Evolutionary conservation across 2,329 filamentous ascomycete genomes (phyloP), one percentile per base, ranked within the genome.

Genomic region (Talaromyces funiculosus): DNA sequence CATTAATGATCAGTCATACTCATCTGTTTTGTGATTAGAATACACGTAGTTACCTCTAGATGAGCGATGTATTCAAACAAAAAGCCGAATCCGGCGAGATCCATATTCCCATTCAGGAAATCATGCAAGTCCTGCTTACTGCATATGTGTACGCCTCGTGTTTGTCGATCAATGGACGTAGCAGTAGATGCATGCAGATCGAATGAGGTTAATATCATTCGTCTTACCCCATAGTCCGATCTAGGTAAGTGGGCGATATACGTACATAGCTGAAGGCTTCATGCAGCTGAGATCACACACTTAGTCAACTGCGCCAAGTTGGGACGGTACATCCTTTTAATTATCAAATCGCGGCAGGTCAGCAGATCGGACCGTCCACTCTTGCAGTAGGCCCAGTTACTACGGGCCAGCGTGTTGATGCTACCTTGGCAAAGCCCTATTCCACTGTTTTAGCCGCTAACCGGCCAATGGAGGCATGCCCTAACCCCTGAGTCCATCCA

Each of bases 31-130:
- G n/a, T n/a, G n/a, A n/a, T n/a, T n/a, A n/a, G n/a, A n/a, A n/a
- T n/a, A n/a, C n/a, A n/a, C n/a, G n/a, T n/a, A n/a, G n/a, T n/a
- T n/a, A n/a, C n/a, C n/a, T n/a, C n/a, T n/a, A n/a, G n/a, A n/a
- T 3, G 45, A 51, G 2, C 29, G 26, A 51, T 8, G 45, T 22
- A n/a, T 51, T 35, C 26, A 51, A 51, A 49, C 47, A 51, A 20
- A 51, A 20, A 51, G 29, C 26, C 47, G 47, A 33, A 38, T 57
- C 49, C 55, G 42, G 40, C 31, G 45, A 53, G 33, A 31, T 22
- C 56, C 57, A 59, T 59, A 59, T 59, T 59, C 57, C 45, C 12
- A 12, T 42, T 53, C 24, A 43, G 57, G 57, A 53, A 59, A 59
- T 49, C 35, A 20, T 45, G 54, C 16, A 57, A 42, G 45, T 57